Percentiles rank a stretch among this genome's conserved stretches.
Conservation (phyloP, 306 rosid genomes). For the Datisca glomerata region DNA sequence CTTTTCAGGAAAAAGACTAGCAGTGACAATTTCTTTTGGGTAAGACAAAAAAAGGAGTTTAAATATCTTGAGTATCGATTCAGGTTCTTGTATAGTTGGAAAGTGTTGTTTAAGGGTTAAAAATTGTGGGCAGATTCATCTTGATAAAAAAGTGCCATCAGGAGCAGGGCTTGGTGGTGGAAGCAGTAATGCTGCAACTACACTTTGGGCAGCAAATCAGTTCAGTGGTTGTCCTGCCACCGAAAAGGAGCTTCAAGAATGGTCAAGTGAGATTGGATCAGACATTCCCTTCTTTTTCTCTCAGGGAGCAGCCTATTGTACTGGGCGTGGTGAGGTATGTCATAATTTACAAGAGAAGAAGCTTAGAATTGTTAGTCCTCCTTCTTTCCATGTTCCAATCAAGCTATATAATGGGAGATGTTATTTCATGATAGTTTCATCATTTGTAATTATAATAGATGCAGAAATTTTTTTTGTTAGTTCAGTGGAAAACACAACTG, state of each 20-base stretch:
- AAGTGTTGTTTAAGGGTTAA: not conserved
- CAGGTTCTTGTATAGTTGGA: conserved; percentile 1
- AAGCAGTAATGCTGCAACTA: conserved; percentile 98
- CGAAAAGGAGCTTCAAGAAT: conserved; percentile 86
- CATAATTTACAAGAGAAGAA: conserved; percentile 3
- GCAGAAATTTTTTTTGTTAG: too few species aligned
- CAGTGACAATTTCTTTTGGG: conserved; percentile 76
- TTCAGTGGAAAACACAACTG: too few species aligned
- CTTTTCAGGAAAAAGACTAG: conserved; percentile 91
- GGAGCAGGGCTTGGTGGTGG: conserved; percentile 99
- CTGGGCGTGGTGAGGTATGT: conserved; percentile 96
- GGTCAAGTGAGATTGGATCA: conserved; percentile 98
- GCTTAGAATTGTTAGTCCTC: not conserved
- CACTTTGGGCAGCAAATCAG: conserved; percentile 96
- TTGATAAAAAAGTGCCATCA: conserved; percentile 83
- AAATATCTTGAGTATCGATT: not conserved
- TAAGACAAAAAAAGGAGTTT: conserved; percentile 21
- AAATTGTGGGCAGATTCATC: conserved; percentile 62
- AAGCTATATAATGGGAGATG: too few species aligned
- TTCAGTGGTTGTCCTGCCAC: conserved; percentile 65
- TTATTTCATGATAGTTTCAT: too few species aligned
- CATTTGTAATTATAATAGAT: too few species aligned
- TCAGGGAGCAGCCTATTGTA: conserved; percentile 91
- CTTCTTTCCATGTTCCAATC: conserved; percentile 1
- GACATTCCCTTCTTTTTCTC: conserved; percentile 97